Conservation (phyloP, 2,329 filamentous ascomycete species). For the Neocatenulostroma microsporum region DNA sequence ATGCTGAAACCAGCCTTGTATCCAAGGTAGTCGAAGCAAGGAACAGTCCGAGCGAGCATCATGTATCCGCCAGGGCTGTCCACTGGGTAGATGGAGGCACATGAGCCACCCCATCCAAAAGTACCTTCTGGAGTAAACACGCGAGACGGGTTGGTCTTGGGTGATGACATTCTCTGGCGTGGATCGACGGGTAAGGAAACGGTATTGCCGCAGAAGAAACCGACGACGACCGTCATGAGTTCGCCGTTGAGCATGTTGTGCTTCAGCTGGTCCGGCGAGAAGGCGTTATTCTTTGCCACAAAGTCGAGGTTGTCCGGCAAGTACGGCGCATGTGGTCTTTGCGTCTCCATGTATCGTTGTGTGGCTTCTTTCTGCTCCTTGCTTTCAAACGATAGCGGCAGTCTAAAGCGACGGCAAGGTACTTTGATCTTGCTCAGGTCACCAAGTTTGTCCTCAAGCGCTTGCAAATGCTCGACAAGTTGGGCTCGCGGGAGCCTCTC, state of each 20-base stretch:
- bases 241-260: conserved; percentile 45
- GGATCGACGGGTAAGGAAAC: conserved; percentile 48
- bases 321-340: conserved; percentile 54
- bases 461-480: conserved; percentile 33
- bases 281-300: conserved; percentile 48
- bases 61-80: conserved; percentile 52
- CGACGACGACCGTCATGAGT: conserved; percentile 47
- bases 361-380: conserved; percentile 46
- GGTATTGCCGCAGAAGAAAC: conserved; percentile 50
- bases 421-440: conserved; percentile 36
- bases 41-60: conserved; percentile 25
- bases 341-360: conserved; percentile 54
- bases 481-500: conserved; percentile 28
- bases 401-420: conserved; percentile 35
- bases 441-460: conserved; percentile 34
- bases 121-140: conserved; percentile 52
- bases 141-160: conserved; percentile 51
- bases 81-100: conserved; percentile 49
- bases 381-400: conserved; percentile 38
- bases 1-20: conserved; percentile 44
- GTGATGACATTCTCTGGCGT: conserved; percentile 45
- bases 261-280: conserved; percentile 42
- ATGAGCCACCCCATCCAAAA: conserved; percentile 49
- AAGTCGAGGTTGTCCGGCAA: conserved; percentile 57
- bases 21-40: conserved; percentile 43